A percentile compares a stretch with the other conserved stretches of the same genome.
These are phyloP conservation scores for Skeletonema potamos DNA, from an alignment of 108 stramenopile species.

Conservation along the genomic window DNA sequence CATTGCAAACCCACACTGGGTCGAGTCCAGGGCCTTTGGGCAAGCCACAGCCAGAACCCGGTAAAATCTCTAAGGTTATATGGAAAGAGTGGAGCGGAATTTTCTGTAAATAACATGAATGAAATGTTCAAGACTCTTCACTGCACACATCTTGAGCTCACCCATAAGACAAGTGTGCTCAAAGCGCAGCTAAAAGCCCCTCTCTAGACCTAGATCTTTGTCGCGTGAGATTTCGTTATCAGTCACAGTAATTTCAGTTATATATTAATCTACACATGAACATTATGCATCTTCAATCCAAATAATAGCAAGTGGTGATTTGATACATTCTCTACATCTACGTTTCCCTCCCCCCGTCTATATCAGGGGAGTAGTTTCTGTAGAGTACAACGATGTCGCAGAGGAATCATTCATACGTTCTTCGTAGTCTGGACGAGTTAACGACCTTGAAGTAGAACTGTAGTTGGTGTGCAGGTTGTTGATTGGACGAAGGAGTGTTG, in stretches of 20 bases:
- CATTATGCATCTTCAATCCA: neutral
- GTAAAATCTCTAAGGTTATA: no score
- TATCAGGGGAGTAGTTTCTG: neutral
- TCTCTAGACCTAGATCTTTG: no score
- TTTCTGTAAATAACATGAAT: no score
- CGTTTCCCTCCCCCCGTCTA: neutral
- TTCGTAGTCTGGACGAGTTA: neutral
- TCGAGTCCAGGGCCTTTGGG: no score
- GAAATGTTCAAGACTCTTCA: no score
- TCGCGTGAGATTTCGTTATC: no score
- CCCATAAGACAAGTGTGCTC: no score
- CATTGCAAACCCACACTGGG: no score
- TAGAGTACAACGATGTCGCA: neutral
- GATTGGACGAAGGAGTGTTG: neutral
- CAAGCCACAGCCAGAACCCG: no score
- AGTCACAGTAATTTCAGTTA: neutral
- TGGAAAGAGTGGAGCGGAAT: no score
- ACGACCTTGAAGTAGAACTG: neutral
- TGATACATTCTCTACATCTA: neutral
- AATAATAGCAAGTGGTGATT: neutral
- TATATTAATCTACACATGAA: neutral
- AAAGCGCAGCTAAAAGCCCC: no score
- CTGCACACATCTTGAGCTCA: no score
- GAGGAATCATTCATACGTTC: neutral
- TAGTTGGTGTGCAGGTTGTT: neutral